Conservation (phyloP, 139 green algal genomes). For the Chlorella sp. region DNA sequence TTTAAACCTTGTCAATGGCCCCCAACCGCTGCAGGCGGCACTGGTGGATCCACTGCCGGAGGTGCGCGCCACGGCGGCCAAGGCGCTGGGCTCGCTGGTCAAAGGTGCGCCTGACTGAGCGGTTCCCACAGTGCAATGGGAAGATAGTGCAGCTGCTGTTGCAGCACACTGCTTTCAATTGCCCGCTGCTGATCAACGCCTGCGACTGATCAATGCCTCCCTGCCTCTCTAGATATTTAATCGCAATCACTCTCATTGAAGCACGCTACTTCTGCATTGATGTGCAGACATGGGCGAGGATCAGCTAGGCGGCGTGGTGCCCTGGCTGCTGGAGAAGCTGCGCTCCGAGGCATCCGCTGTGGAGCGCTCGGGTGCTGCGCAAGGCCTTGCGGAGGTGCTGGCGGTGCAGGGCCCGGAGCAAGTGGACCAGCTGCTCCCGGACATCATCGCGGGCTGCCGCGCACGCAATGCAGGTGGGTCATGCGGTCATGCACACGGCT, state of each 20-base stretch:
- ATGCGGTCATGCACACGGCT: no score
- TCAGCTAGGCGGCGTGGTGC: conserved; percentile 78
- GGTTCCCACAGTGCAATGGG: no score
- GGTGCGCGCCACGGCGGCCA: conserved; percentile 81
- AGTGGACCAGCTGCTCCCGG: conserved; percentile 87
- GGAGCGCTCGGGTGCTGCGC: conserved; percentile 71
- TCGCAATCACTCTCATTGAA: no score
- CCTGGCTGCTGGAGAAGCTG: conserved; percentile 90
- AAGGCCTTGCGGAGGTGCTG: conserved; percentile 93
- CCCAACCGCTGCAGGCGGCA: conserved; percentile 60
- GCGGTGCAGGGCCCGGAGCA: conserved; percentile 77
- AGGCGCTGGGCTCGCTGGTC: conserved; percentile 88
- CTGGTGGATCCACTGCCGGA: conserved; percentile 96
- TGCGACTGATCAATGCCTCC: no score
- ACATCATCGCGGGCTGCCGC: conserved; percentile 77
- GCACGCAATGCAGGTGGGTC: conserved; percentile 30
- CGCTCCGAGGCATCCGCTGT: conserved; percentile 69
- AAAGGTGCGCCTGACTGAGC: conserved; percentile 9
- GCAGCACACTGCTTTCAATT: no score
- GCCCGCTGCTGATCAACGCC: no score
- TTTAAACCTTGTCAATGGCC: no score
- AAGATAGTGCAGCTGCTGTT: no score
- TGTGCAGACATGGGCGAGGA: conserved; percentile 78
- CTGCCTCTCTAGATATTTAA: no score
- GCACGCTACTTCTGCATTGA: no score